Evolutionary conservation across 345 rosid species (phyloP).

Genomic region (Kernera saxatilis): DNA sequence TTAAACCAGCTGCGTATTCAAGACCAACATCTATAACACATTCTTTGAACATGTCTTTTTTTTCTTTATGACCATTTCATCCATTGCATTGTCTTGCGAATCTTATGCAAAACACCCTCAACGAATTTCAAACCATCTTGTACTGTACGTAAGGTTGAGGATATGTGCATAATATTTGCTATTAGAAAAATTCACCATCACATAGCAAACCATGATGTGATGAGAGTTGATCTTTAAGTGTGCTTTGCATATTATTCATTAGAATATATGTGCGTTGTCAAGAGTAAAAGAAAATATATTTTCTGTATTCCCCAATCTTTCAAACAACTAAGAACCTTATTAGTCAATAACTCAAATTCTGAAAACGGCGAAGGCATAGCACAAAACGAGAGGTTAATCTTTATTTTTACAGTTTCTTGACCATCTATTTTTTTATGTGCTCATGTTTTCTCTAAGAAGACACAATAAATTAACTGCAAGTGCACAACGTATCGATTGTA

Average conservation of each 20-base stretch:
- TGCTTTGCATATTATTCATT: constrained; percentile 11
- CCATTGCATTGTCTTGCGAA: too few relatives aligned
- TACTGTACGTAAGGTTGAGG: not conserved
- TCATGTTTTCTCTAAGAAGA: too few relatives aligned
- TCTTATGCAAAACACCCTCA: too few relatives aligned
- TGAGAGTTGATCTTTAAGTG: not conserved
- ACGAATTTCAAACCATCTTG: too few relatives aligned
- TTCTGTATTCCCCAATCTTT: not conserved
- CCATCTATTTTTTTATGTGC: too few relatives aligned
- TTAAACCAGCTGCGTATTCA: too few relatives aligned
- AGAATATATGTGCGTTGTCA: not conserved
- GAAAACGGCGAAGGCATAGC: not conserved
- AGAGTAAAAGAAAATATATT: not conserved
- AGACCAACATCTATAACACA: too few relatives aligned
- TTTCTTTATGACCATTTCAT: too few relatives aligned
- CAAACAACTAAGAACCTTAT: not conserved
- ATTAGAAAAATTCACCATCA: not conserved
- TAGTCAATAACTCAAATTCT: not conserved
- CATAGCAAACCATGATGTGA: not conserved
- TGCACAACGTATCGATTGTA: too few relatives aligned
- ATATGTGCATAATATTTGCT: not conserved
- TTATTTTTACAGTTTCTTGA: too few relatives aligned
- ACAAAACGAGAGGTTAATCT: not conserved
- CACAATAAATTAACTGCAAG: too few relatives aligned
- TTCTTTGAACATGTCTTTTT: too few relatives aligned